Evolutionary conservation across 2,329 filamentous ascomycete genomes (phyloP).

Genomic region (Phyllosticta citribraziliensis): DNA sequence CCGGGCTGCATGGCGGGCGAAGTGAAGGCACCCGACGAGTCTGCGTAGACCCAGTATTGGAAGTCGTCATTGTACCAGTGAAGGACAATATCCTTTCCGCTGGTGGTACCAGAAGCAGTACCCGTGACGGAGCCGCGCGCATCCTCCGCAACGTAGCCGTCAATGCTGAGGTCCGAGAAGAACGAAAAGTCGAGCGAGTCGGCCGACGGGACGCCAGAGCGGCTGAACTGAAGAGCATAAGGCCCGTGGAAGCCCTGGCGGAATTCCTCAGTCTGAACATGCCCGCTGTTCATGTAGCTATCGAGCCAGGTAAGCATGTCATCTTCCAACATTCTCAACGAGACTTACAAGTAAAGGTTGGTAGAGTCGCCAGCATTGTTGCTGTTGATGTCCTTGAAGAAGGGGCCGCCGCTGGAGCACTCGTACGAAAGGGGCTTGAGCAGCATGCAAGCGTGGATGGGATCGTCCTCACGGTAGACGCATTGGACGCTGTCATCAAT

Average conservation of each 20-base stretch:
- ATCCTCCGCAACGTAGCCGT: slow-evolving; percentile 47
- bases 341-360: slow-evolving; percentile 45
- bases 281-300: slow-evolving; percentile 47
- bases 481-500: slow-evolving; percentile 59
- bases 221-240: slow-evolving; percentile 52
- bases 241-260: slow-evolving; percentile 57
- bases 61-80: slow-evolving; percentile 48
- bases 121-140: slow-evolving; percentile 51
- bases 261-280: slow-evolving; percentile 49
- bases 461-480: slow-evolving; percentile 40
- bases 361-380: slow-evolving; percentile 52
- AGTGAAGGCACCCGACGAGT: slow-evolving; percentile 47
- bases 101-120: slow-evolving; percentile 48
- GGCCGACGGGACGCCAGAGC: slow-evolving; percentile 44
- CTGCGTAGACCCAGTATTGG: slow-evolving; percentile 56
- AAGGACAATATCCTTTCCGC: slow-evolving; percentile 42
- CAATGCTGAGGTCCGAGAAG: slow-evolving; percentile 48
- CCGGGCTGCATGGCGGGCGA: slow-evolving; percentile 59
- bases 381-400: slow-evolving; percentile 51
- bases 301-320: not conserved
- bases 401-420: slow-evolving; percentile 55
- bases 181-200: slow-evolving; percentile 43
- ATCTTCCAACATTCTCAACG: not conserved
- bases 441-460: slow-evolving; percentile 52
- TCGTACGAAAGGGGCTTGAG: slow-evolving; percentile 48